Evolutionary conservation across 192 early-diverging fungal species (phyloP).

Genomic region (Phlyctochytrium bullatum): DNA sequence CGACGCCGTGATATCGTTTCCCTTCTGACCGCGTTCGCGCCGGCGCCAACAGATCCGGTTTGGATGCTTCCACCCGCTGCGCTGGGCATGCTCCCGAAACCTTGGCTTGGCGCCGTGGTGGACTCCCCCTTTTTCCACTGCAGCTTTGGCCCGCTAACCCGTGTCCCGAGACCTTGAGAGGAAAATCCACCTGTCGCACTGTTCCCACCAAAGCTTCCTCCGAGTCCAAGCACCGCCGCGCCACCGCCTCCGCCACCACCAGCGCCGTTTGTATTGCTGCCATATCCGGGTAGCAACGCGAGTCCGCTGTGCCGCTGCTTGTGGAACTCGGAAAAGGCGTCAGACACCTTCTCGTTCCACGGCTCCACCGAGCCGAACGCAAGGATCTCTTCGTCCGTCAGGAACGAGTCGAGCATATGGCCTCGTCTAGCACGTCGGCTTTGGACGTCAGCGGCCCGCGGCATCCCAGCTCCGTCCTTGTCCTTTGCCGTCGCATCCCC

Average conservation of each 20-base stretch:
- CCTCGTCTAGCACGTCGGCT: too few species aligned
- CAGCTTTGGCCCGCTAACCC: too few species aligned
- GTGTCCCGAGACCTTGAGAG: not conserved
- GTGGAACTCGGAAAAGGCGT: conserved; percentile 6
- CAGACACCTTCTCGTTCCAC: not conserved
- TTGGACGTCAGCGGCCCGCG: not conserved
- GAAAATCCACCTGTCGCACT: not conserved
- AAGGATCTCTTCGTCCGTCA: conserved; percentile 5
- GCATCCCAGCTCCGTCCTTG: not conserved
- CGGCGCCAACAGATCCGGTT: not conserved
- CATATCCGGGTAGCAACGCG: not conserved
- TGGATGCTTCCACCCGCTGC: not conserved
- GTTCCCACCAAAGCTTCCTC: not conserved
- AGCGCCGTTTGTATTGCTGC: not conserved
- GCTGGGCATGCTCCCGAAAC: not conserved
- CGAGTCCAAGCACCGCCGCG: not conserved
- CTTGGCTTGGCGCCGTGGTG: too few species aligned
- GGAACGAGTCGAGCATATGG: conserved; percentile 1
- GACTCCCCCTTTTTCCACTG: too few species aligned
- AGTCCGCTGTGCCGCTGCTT: too few species aligned
- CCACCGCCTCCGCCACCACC: not conserved
- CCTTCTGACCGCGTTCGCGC: not conserved
- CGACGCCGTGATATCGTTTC: not conserved
- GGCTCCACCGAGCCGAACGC: not conserved
- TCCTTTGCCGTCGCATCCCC: not conserved